Percentiles rank a stretch among this genome's conserved stretches.
phyloP scores from a whole-genome alignment of 2,329 filamentous ascomycete genomes.

The Penicillium digitatum region DNA sequence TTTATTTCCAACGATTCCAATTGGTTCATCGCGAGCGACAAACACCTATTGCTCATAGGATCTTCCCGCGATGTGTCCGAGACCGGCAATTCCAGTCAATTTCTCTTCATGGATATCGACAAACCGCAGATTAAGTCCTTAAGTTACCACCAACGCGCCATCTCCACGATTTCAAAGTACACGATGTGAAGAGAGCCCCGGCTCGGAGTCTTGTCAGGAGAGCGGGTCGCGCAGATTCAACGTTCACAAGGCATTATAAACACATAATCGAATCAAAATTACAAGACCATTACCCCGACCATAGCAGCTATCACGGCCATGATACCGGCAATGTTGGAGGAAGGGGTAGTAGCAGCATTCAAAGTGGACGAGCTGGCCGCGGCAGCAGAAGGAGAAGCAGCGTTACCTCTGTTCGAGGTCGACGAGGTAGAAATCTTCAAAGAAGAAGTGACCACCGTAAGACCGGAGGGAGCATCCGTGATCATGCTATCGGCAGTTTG shows the following conservation, averaged over 20 bases:
- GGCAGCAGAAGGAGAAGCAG: slow-evolving; percentile 9
- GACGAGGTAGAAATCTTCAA: slow-evolving; percentile 11
- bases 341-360: slow-evolving; percentile 10
- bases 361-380: slow-evolving; percentile 4
- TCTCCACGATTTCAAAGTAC: neutral
- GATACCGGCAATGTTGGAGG: slow-evolving; percentile 10
- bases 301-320: slow-evolving; percentile 13
- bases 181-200: slow-evolving; percentile 10
- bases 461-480: slow-evolving; percentile 2
- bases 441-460: neutral
- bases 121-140: neutral
- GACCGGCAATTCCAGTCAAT: neutral
- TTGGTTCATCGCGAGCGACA: neutral
- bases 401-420: neutral
- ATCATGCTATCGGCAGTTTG: slow-evolving; percentile 4
- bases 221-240: slow-evolving; percentile 44
- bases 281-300: slow-evolving; percentile 14
- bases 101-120: too few relatives aligned
- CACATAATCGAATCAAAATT: neutral
- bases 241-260: neutral
- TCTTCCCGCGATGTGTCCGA: neutral
- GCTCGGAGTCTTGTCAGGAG: slow-evolving; percentile 42
- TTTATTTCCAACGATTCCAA: neutral
- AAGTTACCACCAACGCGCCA: too few relatives aligned
- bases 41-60: too few relatives aligned